Base-by-base conservation (phyloP, 2,329 filamentous ascomycete genomes). In the Reticulascus tulasneorum region DNA sequence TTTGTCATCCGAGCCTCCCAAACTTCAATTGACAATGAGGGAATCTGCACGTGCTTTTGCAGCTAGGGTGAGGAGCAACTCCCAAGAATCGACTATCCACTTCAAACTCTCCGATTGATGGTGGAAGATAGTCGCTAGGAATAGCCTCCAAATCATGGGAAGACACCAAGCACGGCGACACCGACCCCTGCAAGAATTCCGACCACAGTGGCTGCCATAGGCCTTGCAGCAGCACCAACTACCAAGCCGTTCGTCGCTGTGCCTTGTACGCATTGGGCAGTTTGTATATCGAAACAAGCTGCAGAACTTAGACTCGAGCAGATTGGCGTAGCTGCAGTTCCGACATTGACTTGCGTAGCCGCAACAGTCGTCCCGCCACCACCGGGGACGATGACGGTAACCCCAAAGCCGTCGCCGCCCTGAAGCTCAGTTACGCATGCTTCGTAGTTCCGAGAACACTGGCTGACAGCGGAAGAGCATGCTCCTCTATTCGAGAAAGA, bases 341-440 rank as follows among this genome's bases (percentile, higher is more conserved):
- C 67, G 8, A 74, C 47, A 20, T 60, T 64, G 17, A 51, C 53
- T 4, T 51, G 64, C 6, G 51, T 49, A 22, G 64, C 66, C 9
- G 63, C 60, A 11, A 77, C 66, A 3, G 75, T 79, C 11, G 71
- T 70, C 3, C 72, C 70, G 10, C 69, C 67, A 3, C 69, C 68
- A 10, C 69, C 69, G 1, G 74, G 72, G 2, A 77, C 74, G 35
- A 69, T 62, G 29, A 81, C 67, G 2, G 77, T 80, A 13, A 80
- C 75, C 15, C 61, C 71, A 38, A 69, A 73, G 7, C 51, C 61
- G 3, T 52, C 56, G 22, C 58, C 61, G 16, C 55, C 55, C 25
- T 62, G 61, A 10, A 82, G 61, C 32, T 65, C 65, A 9, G 63
- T 58, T 6, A 77, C 67, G 49, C 77, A 82, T 5, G 63, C 63